These are phyloP conservation scores for Emergomyces africanus DNA, from an alignment of 2,329 filamentous ascomycete genomes.

Conservation along the genomic window DNA sequence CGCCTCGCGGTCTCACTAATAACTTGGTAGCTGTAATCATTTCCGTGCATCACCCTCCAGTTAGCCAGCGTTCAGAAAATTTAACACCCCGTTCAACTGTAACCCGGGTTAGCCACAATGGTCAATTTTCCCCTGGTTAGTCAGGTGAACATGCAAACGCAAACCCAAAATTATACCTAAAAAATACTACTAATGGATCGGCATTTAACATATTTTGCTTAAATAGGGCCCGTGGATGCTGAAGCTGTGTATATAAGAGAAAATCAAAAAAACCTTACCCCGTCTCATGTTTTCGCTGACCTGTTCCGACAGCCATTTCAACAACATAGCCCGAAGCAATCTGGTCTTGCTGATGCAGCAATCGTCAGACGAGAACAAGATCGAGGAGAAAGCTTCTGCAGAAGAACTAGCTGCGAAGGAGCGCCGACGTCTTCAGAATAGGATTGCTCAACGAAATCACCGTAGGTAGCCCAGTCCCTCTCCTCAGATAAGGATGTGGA, in stretches of 20 bases:
- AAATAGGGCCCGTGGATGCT: neutral
- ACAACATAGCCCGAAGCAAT: neutral
- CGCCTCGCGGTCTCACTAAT: neutral
- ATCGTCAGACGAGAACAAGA: neutral
- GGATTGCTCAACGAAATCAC: neutral
- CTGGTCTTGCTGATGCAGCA: neutral
- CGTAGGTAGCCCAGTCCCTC: neutral
- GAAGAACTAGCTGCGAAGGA: neutral
- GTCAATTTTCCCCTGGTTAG: neutral
- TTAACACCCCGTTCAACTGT: no score
- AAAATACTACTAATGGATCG: neutral
- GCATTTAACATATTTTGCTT: neutral
- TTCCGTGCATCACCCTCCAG: neutral
- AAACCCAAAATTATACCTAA: neutral
- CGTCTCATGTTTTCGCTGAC: neutral
- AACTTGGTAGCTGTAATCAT: neutral
- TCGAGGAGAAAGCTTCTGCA: neutral
- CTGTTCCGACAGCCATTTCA: neutral
- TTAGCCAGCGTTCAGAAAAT: no score
- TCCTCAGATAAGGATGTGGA: neutral
- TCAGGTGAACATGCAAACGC: neutral
- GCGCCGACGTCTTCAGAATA: neutral
- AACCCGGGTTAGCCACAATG: no score
- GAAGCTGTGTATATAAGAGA: neutral
- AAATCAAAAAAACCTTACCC: neutral